Conservation (phyloP, 2,329 filamentous ascomycete genomes). For the Bisporella sp. region DNA sequence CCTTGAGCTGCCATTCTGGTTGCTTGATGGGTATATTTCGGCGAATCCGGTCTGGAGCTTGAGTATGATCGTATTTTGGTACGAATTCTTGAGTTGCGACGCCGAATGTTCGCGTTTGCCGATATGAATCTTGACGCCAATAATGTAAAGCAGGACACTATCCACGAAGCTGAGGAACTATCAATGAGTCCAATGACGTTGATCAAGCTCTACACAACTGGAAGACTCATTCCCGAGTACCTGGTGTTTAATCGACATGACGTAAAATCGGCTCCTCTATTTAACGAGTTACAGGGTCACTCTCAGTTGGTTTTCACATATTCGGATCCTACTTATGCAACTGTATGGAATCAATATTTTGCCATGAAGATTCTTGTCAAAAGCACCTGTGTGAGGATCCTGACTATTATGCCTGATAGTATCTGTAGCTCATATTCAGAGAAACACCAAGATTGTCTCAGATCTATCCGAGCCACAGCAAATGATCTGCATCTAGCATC, state of each 20-base stretch:
- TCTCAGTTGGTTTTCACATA: slow-evolving; percentile 21
- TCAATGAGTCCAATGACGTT: slow-evolving; percentile 6
- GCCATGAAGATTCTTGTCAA: slow-evolving; percentile 21
- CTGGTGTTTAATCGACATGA: slow-evolving; percentile 8
- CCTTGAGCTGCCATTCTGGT: slow-evolving; percentile 23
- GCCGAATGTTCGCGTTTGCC: background rate
- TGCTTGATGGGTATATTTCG: slow-evolving; percentile 24
- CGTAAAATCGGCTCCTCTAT: slow-evolving; percentile 2
- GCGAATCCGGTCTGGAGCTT: slow-evolving; percentile 24
- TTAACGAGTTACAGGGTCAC: slow-evolving; percentile 14
- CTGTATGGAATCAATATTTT: slow-evolving; percentile 23
- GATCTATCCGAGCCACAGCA: background rate
- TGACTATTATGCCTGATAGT: slow-evolving; percentile 1
- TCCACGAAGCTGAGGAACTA: slow-evolving; percentile 1
- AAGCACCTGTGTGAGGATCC: slow-evolving; percentile 16
- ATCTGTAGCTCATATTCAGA: background rate
- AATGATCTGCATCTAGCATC: slow-evolving; percentile 4
- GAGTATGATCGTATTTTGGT: slow-evolving; percentile 24
- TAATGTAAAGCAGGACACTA: no score
- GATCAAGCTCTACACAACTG: slow-evolving; percentile 8
- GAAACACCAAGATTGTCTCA: background rate
- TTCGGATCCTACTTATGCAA: slow-evolving; percentile 14
- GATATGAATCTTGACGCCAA: no score
- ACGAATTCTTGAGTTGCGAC: slow-evolving; percentile 16
- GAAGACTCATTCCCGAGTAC: slow-evolving; percentile 1